Base-by-base conservation (phyloP, 2,329 filamentous ascomycete genomes). In the Fusarium marasasianum region DNA sequence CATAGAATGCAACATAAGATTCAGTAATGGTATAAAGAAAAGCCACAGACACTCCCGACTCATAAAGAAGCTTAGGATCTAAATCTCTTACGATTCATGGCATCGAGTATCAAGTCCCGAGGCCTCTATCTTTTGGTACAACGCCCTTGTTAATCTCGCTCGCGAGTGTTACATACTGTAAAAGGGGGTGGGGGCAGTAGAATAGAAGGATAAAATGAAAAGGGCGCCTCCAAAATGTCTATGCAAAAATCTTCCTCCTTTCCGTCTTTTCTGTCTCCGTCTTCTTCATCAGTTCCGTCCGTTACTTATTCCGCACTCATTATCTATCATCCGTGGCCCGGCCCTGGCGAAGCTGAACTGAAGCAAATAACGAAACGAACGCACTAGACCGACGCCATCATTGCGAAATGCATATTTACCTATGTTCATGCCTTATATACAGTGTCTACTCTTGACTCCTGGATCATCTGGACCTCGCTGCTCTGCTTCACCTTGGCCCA, bases 141-240 rank as follows among this genome's bases (percentile, higher is more conserved):
- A 80, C 79, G 75, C 79, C 76, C 71, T 73, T 74, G 74, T 78
- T 79, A 74, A 79, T 77, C 73, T 79, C 75, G 74, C 75, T 79
- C 61, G 68, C 72, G 72, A 78, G 75, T 69, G 75, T 69, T 76
- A 78, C 69, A 79, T 80, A 73, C 71, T 74, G 63, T 62, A 75
- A 65, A 56, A 35, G 31, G 55, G 62, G 63, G 66, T 50, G 8
- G 60, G 63, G 48, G 14, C 33, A 35, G 55, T 66, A 76, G 59
- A 78, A 75, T 72, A 71, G 51, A 78, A 78, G 44, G 35, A 54
- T 65, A 70, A 77, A 74, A 53, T 47, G 50, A 54, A 63, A 70
- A 59, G 56, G 68, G 65, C 66, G 63, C 59, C 63, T 62, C 64
- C 65, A 64, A 71, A 63, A 65, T 77, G 66, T 64, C 68, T 78